Percentiles rank a stretch among this genome's conserved stretches.
Evolutionary conservation across 2,329 filamentous ascomycete genomes (phyloP).

Genomic region (Colletotrichum sp.): DNA sequence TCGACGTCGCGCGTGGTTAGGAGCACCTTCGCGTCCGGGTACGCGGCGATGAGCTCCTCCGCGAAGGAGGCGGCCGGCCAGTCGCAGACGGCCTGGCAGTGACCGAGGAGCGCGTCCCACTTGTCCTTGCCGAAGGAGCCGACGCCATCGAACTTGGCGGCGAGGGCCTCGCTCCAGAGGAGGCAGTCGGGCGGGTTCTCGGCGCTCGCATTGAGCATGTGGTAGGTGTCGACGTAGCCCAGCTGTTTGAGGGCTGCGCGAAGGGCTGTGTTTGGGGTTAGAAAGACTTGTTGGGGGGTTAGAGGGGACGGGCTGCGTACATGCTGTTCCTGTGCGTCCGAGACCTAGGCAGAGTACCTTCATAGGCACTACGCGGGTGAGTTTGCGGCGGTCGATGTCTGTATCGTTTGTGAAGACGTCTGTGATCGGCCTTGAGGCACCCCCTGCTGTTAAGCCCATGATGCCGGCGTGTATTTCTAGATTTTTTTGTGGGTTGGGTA

Average conservation of each 20-base stretch:
- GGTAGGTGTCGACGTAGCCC: conserved; percentile 15
- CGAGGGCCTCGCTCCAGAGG: conserved; percentile 74
- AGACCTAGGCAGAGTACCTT: conserved; percentile 73
- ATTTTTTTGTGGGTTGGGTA: neutral
- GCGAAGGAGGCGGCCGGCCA: conserved; percentile 23
- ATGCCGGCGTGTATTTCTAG: neutral
- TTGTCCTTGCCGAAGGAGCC: conserved; percentile 24
- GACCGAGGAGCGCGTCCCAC: conserved; percentile 37
- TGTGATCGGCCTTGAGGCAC: conserved; percentile 48
- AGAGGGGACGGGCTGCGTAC: conserved; percentile 44
- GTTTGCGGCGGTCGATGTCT: conserved; percentile 70
- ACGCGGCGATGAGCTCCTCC: conserved; percentile 31
- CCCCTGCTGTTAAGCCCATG: neutral
- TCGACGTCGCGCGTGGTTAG: conserved; percentile 34
- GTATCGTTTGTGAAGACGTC: conserved; percentile 70
- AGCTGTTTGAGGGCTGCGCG: conserved; percentile 41
- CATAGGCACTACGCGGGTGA: conserved; percentile 73
- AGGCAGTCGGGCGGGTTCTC: conserved; percentile 43
- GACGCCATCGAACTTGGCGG: conserved; percentile 48
- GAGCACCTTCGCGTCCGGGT: conserved; percentile 39
- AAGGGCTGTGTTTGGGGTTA: neutral
- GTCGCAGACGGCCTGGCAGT: conserved; percentile 29
- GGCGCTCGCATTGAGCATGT: conserved; percentile 14
- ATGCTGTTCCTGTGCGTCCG: conserved; percentile 74
- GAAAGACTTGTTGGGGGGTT: neutral